These are phyloP conservation scores for Pythium dissimile DNA, from an alignment of 352 stramenopile genomes.

Conservation along the genomic window DNA sequence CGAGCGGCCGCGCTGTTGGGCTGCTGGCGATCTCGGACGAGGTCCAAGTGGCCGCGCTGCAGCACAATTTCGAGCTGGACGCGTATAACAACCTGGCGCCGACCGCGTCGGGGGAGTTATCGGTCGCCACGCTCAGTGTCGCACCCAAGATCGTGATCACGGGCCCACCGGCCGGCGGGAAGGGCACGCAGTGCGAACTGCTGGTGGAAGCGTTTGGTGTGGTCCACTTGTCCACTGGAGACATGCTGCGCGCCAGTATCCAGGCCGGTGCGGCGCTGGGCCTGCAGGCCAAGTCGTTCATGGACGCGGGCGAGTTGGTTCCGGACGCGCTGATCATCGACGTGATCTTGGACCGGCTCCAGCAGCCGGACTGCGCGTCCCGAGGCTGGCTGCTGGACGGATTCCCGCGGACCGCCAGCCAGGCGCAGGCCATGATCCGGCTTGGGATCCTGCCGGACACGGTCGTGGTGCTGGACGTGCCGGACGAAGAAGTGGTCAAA, in stretches of 20 bases:
- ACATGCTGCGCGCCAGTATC: slow-evolving; percentile 88
- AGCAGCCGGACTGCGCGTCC: slow-evolving; percentile 69
- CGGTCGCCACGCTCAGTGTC: slow-evolving; percentile 12
- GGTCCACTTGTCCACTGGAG: slow-evolving; percentile 88
- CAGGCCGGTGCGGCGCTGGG: slow-evolving; percentile 35
- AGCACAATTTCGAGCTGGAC: slow-evolving; percentile 81
- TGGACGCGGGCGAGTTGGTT: slow-evolving; percentile 45
- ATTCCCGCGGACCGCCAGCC: slow-evolving; percentile 84
- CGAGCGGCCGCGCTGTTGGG: slow-evolving; percentile 49
- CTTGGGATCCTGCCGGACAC: slow-evolving; percentile 85
- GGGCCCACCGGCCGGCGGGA: slow-evolving; percentile 88
- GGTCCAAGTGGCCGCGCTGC: slow-evolving; percentile 76
- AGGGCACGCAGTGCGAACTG: slow-evolving; percentile 94
- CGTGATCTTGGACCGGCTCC: slow-evolving; percentile 65
- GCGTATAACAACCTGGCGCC: slow-evolving; percentile 76
- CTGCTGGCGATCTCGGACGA: slow-evolving; percentile 83
- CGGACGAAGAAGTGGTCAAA: slow-evolving; percentile 94
- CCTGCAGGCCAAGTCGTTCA: slow-evolving; percentile 33
- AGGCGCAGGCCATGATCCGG: slow-evolving; percentile 81
- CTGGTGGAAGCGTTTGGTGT: slow-evolving; percentile 85
- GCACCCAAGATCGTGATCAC: slow-evolving; percentile 44
- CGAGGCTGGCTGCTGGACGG: slow-evolving; percentile 91
- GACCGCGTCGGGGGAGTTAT: slow-evolving; percentile 2
- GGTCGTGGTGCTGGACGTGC: slow-evolving; percentile 93
- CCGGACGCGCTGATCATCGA: slow-evolving; percentile 49